Evolutionary conservation across 2,329 filamentous ascomycete genomes (phyloP), one percentile per base, ranked within the genome.

Genomic region (Exophiala sp.): DNA sequence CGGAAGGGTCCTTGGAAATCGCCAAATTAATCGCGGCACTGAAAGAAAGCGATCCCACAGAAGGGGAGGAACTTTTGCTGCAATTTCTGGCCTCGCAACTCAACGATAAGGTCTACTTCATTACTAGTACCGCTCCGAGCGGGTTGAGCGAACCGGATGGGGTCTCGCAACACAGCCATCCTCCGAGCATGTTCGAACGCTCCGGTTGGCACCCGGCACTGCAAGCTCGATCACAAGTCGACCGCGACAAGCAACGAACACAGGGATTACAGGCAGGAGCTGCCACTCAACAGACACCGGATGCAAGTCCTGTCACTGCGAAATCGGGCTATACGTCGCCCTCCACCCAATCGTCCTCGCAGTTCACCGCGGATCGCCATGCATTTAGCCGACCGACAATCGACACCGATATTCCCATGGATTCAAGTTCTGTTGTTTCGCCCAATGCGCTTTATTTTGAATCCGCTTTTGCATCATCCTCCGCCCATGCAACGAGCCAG

Each of bases 201-300:
- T 47, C 50, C n/a, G 21, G 10, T 16, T 56, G 53, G 53, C 53
- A 56, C 23, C 50, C 53, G 16, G 53, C 48, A 2, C 37, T 56
- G 13, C 53, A 51, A 22, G 13, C 52, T 30, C 42, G 49, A n/a
- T 46, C 46, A 13, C 35, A 48, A 14, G 39, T 40, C 21, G 42
- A 13, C 38, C 14, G 8, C 4, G 11, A 16, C 7, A 5, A 37
- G 18, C 14, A 37, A 37, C n/a, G 7, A 8, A 13, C 13, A 37
- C 34, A 41, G 19, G 38, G n/a, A 37, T 8, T 19, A 18, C 34
- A 37, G 34, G 34, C 8, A 7, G 7, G 8, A 3, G 18, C 34
- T 18, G 14, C 14, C 11, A 9, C 14, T 8, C 34, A 19, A 16
- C 34, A 8, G 34, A 19, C 24, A 13, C 9, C 14, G 10, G 3